Evolutionary conservation across 1,284 basidiomycete species (phyloP).

Genomic region (Schizophyllum commune): DNA sequence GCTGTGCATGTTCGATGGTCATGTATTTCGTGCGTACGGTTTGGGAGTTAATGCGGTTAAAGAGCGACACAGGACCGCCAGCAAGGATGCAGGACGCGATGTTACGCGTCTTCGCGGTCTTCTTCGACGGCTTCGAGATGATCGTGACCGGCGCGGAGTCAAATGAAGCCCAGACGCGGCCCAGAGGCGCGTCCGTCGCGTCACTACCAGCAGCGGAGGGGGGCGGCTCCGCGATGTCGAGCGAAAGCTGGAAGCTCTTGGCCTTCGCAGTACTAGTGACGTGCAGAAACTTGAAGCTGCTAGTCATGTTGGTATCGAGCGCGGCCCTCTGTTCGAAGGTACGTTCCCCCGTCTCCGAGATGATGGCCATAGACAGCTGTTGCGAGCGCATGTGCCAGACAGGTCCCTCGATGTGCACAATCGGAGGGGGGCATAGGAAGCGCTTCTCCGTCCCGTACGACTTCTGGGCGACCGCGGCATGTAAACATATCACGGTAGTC

Average conservation of each 20-base stretch:
- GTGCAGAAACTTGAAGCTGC: slow-evolving; percentile 87
- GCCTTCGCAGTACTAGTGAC: slow-evolving; percentile 84
- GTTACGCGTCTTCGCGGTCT: slow-evolving; percentile 93
- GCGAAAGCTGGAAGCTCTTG: slow-evolving; percentile 81
- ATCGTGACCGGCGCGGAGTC: slow-evolving; percentile 88
- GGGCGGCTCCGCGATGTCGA: slow-evolving; percentile 72
- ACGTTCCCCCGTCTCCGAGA: slow-evolving; percentile 76
- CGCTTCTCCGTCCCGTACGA: slow-evolving; percentile 90
- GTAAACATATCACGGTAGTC: slow-evolving; percentile 84
- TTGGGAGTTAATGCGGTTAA: slow-evolving; percentile 96
- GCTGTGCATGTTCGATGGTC: slow-evolving; percentile 78
- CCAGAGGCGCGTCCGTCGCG: slow-evolving; percentile 41
- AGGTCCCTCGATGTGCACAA: slow-evolving; percentile 82
- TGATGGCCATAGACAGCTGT: slow-evolving; percentile 78
- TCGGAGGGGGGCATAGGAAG: slow-evolving; percentile 82
- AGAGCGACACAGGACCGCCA: slow-evolving; percentile 87
- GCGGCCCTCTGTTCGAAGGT: slow-evolving; percentile 76
- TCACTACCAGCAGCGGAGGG: slow-evolving; percentile 34
- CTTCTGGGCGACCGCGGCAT: slow-evolving; percentile 87
- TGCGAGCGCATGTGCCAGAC: slow-evolving; percentile 74
- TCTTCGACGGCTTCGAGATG: slow-evolving; percentile 96
- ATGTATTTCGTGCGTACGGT: slow-evolving; percentile 96
- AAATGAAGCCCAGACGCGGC: slow-evolving; percentile 84
- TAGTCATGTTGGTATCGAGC: slow-evolving; percentile 72
- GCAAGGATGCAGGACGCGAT: slow-evolving; percentile 87